Conservation (phyloP, 805 yeast species). For the Candida schatavii region DNA sequence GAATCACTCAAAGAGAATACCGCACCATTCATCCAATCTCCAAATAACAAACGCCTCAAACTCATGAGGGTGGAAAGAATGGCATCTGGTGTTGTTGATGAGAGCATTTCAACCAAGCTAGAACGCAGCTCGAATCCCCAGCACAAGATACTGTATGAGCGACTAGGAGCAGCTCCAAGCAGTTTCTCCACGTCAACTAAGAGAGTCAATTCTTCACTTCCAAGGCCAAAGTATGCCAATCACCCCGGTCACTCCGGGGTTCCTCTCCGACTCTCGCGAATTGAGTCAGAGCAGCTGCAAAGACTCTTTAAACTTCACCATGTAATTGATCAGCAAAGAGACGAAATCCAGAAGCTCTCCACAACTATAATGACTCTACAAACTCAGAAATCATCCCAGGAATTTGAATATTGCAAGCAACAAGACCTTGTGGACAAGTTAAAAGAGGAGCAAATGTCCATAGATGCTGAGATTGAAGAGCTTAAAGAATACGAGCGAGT, state of each 20-base stretch:
- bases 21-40: neutral
- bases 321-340: constrained; percentile 13
- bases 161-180: too few species aligned
- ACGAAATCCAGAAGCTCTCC: constrained; percentile 14
- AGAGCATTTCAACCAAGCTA: neutral
- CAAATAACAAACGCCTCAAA: neutral
- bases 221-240: too few species aligned
- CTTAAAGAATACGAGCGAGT: constrained; percentile 21
- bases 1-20: neutral
- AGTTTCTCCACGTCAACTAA: too few species aligned
- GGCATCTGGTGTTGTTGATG: too few species aligned
- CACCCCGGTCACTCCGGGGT: neutral
- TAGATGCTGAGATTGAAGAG: constrained; percentile 32
- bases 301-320: constrained; percentile 8
- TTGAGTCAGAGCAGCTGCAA: constrained; percentile 13
- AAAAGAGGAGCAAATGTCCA: constrained; percentile 33
- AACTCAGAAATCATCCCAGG: constrained; percentile 37
- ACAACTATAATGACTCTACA: constrained; percentile 25
- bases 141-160: neutral
- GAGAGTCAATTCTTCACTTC: too few species aligned
- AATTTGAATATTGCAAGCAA: constrained; percentile 31
- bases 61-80: too few species aligned
- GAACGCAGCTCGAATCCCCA: neutral
- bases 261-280: constrained; percentile 5
- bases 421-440: constrained; percentile 33